Evolutionary conservation across 2,329 filamentous ascomycete species (phyloP).

Genomic region (Diaporthe sp.): DNA sequence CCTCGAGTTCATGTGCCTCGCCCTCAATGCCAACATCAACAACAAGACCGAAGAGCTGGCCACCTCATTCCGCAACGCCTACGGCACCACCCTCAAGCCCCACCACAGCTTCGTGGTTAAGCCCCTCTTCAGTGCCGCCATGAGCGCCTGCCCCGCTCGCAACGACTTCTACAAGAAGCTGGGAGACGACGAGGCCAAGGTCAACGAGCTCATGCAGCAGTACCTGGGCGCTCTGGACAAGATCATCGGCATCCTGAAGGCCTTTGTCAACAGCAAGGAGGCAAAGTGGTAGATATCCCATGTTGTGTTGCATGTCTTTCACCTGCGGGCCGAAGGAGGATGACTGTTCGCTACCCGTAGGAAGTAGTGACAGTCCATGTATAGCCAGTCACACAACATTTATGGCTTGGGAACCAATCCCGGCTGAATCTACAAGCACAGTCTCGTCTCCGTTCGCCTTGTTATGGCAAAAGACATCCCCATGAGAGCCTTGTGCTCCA

Average conservation of each 20-base stretch:
- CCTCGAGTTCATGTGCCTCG: conserved; percentile 92
- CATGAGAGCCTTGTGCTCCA: background rate
- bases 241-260: conserved; percentile 81
- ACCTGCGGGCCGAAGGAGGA: background rate
- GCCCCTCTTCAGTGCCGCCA: conserved; percentile 92
- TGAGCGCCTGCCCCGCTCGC: conserved; percentile 93
- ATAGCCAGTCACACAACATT: conserved; percentile 15
- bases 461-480: background rate
- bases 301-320: background rate
- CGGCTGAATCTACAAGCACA: conserved; percentile 25
- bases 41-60: conserved; percentile 81
- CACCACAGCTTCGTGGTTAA: conserved; percentile 92
- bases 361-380: background rate
- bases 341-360: background rate
- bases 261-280: conserved; percentile 68
- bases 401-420: background rate
- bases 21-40: conserved; percentile 82
- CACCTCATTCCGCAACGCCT: conserved; percentile 88
- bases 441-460: conserved; percentile 1
- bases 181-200: conserved; percentile 73
- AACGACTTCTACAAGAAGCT: conserved; percentile 95
- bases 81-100: conserved; percentile 88
- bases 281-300: conserved; percentile 65
- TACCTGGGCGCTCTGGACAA: conserved; percentile 86
- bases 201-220: conserved; percentile 72